Evolutionary conservation across 257 asterid species (phyloP).

Genomic region (Osmanthus fragrans): DNA sequence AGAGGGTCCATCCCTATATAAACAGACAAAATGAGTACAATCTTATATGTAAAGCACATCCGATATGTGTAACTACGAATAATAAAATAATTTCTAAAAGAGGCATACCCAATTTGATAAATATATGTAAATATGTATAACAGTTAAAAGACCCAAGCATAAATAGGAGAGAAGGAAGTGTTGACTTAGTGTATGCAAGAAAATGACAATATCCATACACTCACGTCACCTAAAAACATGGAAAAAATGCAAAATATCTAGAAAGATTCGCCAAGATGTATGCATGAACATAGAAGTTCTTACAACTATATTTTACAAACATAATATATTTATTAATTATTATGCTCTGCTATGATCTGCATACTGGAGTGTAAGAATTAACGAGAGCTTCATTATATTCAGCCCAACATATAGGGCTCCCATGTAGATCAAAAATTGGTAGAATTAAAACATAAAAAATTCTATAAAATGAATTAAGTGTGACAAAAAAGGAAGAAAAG

Average conservation of each 20-base stretch:
- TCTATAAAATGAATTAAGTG: not conserved
- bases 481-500: not conserved
- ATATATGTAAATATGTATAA: too few species aligned
- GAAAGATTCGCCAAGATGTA: not conserved
- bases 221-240: not conserved
- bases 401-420: not conserved
- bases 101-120: not conserved
- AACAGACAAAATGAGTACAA: constrained; percentile 20
- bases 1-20: constrained; percentile 81
- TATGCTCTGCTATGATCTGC: not conserved
- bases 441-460: not conserved
- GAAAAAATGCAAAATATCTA: not conserved
- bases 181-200: not conserved
- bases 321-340: not conserved
- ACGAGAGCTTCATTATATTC: not conserved
- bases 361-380: not conserved
- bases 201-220: not conserved
- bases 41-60: not conserved
- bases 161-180: not conserved
- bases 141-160: not conserved
- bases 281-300: not conserved
- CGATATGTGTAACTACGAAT: not conserved
- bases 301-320: not conserved
- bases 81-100: not conserved
- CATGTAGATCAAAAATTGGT: not conserved